Evolutionary conservation across 2,329 filamentous ascomycete genomes (phyloP), one percentile per base, ranked within the genome.

Genomic region (Thermomyces lanuginosus): DNA sequence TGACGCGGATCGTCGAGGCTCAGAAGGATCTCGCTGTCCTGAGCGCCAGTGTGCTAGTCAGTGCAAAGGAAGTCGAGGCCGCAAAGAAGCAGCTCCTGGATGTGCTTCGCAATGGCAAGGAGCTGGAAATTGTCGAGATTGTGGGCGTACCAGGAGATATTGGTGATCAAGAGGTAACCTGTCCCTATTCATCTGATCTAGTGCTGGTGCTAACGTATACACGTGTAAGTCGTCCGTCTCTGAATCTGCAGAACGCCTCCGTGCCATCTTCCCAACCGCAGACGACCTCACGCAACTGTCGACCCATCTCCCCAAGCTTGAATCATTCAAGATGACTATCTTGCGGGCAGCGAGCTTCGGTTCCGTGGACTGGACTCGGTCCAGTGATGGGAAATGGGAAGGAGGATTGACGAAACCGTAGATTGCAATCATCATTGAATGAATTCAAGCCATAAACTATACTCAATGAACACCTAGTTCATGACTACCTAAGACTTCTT

Each of bases 71-170:
- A 29, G 8, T 10, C 7, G 18, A 7, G 18, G 36, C 39, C 10
- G 47, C 41, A 22, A 55, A 51, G 39, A 45, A 42, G 32, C 35
- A 43, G n/a, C 10, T 57, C 24, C 21, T 53, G 22, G 36, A 43
- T 7, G 41, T 39, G 5, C 28, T 58, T 24, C 40, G 40, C 16
- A 22, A 29, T 12, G 46, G 42, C 21, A 39, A 40, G 24, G 36
- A 45, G 24, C 28, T 56, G 22, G 53, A 57, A 34, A 49, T 53
- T 33, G 42, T 56, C 8, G 53, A 56, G 36, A 42, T 57, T 18
- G 45, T 56, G 12, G 50, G 45, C 1, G 50, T 49, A 27, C 51
- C 53, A 4, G 46, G 40, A 24, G 31, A 54, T 26, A 38, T 47
- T 22, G 53, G 54, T 35, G 48, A 46, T 27, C 47, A 53, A 40